A percentile compares a stretch with the other conserved stretches of the same genome.
phyloP scores from a whole-genome alignment of 2,329 filamentous ascomycete genomes.

The Monilinia laxa region DNA sequence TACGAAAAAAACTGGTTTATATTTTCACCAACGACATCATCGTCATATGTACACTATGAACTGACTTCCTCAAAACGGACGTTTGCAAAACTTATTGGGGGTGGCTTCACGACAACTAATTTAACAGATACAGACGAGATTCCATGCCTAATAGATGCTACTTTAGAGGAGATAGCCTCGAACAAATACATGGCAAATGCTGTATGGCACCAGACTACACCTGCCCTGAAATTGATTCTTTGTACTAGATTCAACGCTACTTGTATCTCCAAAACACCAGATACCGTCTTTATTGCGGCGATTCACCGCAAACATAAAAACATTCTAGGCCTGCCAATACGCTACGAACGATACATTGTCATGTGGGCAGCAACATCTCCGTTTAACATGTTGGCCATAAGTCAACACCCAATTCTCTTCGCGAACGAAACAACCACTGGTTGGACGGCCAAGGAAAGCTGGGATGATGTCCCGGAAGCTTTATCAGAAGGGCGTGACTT shows the following conservation, averaged over 20 bases:
- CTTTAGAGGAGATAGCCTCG: slow-evolving; percentile 22
- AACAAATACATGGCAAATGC: slow-evolving; percentile 28
- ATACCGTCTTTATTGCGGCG: slow-evolving; percentile 41
- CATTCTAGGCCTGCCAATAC: slow-evolving; percentile 39
- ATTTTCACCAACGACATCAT: slow-evolving; percentile 40
- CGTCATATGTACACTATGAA: slow-evolving; percentile 44
- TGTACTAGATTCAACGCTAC: slow-evolving; percentile 38
- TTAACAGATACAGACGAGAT: slow-evolving; percentile 29
- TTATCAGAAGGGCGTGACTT: slow-evolving; percentile 26
- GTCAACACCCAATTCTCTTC: slow-evolving; percentile 41
- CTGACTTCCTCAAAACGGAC: slow-evolving; percentile 36
- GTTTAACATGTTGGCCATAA: slow-evolving; percentile 42
- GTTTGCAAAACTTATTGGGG: slow-evolving; percentile 33
- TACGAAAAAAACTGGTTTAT: slow-evolving; percentile 47
- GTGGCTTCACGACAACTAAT: slow-evolving; percentile 33
- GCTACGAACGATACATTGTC: slow-evolving; percentile 44
- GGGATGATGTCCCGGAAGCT: slow-evolving; percentile 37
- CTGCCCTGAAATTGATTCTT: slow-evolving; percentile 42
- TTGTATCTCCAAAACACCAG: slow-evolving; percentile 32
- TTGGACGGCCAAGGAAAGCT: slow-evolving; percentile 41
- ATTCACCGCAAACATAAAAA: slow-evolving; percentile 44
- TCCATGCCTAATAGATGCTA: slow-evolving; percentile 30
- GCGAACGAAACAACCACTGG: slow-evolving; percentile 42
- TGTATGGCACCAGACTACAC: slow-evolving; percentile 45
- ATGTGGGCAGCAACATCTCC: slow-evolving; percentile 42